Evolutionary conservation across 1,139 yeast species (phyloP).

Genomic region (Protomyces pachydermus): DNA sequence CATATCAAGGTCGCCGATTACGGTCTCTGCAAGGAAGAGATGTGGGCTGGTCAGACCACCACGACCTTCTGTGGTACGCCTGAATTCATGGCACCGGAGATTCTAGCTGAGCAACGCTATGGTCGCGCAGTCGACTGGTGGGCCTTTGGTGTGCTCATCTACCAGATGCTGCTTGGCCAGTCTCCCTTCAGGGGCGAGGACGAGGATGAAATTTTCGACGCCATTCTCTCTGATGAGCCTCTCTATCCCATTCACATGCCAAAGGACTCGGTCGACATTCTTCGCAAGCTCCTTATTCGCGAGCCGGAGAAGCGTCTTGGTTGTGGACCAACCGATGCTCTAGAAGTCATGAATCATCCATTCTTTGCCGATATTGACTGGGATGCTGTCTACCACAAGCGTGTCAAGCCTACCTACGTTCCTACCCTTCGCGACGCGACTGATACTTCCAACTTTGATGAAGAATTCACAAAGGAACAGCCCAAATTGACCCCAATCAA

Average conservation of each 20-base stretch:
- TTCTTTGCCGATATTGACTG: conserved; percentile 86
- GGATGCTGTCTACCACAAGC: conserved; percentile 70
- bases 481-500: conserved; percentile 88
- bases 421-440: conserved; percentile 84
- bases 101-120: conserved; percentile 83
- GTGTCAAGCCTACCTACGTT: conserved; percentile 59
- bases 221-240: conserved; percentile 97
- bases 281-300: conserved; percentile 83
- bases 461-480: conserved; percentile 89
- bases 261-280: conserved; percentile 86
- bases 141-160: conserved; percentile 95
- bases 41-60: conserved; percentile 88
- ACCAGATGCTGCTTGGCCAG: conserved; percentile 93
- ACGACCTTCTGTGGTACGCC: conserved; percentile 99
- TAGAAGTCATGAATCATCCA: conserved; percentile 90
- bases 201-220: conserved; percentile 96
- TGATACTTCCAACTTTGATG: conserved; percentile 89
- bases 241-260: conserved; percentile 97
- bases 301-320: conserved; percentile 84
- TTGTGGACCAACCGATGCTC: conserved; percentile 79
- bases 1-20: conserved; percentile 95
- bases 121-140: conserved; percentile 98
- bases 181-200: conserved; percentile 98
- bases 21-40: conserved; percentile 92
- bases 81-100: conserved; percentile 98